Percentiles rank a stretch among this genome's conserved stretches.
phyloP scores from a whole-genome alignment of 2,329 filamentous ascomycete genomes.

The Paracamarosporium sp. region DNA sequence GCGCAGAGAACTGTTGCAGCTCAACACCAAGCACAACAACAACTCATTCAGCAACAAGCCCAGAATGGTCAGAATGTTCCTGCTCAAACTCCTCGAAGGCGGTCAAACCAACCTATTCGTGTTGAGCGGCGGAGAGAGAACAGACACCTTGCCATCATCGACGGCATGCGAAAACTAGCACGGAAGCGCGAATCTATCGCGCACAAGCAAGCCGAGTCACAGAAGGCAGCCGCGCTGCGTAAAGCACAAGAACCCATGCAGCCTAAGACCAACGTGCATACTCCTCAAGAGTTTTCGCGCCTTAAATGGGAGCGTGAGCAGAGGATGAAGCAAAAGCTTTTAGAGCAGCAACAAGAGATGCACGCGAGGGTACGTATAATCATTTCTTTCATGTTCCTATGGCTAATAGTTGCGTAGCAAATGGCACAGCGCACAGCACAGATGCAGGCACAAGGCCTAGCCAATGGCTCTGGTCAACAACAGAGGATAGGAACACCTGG shows the following conservation, averaged over 20 bases:
- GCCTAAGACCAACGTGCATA: constrained; percentile 67
- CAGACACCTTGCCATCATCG: constrained; percentile 85
- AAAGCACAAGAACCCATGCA: constrained; percentile 77
- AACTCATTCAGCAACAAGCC: constrained; percentile 62
- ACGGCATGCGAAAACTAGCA: constrained; percentile 92
- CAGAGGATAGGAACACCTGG: constrained; percentile 51
- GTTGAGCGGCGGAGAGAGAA: constrained; percentile 88
- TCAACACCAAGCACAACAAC: constrained; percentile 62
- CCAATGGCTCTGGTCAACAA: constrained; percentile 48
- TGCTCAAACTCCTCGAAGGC: constrained; percentile 64
- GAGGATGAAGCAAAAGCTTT: constrained; percentile 60
- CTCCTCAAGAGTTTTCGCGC: constrained; percentile 88
- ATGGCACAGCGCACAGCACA: constrained; percentile 46
- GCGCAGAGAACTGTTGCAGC: constrained; percentile 66
- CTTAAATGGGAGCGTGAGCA: constrained; percentile 88
- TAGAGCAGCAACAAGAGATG: constrained; percentile 63
- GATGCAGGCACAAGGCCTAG: constrained; percentile 46
- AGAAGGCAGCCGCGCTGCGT: constrained; percentile 75
- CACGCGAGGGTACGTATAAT: constrained; percentile 53
- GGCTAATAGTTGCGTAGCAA: constrained; percentile 36
- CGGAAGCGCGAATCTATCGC: constrained; percentile 88
- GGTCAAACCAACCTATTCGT: constrained; percentile 76
- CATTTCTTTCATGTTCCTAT: background rate
- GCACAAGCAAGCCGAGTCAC: constrained; percentile 84
- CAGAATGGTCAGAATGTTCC: constrained; percentile 58